Base-by-base conservation (phyloP, 768 basidiomycete species). In the Xerocomellus dryophilus region DNA sequence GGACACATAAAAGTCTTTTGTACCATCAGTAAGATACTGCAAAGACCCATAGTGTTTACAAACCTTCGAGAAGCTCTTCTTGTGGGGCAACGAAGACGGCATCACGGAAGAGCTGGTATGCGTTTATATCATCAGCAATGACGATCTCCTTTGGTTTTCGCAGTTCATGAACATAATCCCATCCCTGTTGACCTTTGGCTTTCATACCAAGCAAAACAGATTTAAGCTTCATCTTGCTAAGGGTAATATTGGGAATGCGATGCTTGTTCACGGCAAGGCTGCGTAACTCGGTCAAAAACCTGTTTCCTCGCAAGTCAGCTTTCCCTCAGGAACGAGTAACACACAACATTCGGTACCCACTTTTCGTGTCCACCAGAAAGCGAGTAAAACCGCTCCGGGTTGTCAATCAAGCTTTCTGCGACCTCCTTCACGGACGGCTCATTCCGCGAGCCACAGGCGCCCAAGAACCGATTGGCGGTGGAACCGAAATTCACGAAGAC, bases 401-500 rank as follows among this genome's bases (percentile, higher is more conserved):
- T 21, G 1, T 20, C 6, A 31, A 45, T 27, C 29, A 52, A 32
- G 11, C 29, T 52, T 11, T 39, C 25, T 14, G 51, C 51, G 14
- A 52, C 34, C 4, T 52, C 51, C 6, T 20, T 14, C 6, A 52
- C 17, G 2, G 51, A 40, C 5, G 51, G 51, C 12, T 51, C 50
- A 5, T 21, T 44, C 35, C 27, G 31, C 8, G 50, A 51, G 12
- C 50, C 35, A 38, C 50, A 52, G 5, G 43, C 43, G 1, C 20
- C 31, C 29, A 52, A 18, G 18, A 52, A 52, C 15, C 29, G 18
- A 12, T 52, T 52, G 4, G 51, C 51, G 20, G 14, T 21, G 7
- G 43, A 12, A 2, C 51, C 51, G 7, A 52, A 52, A 46, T 45
- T 17, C 7, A 52, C 51, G 31, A 52, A 52, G 20, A 32, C 51